Conservation (phyloP, 2,329 filamentous ascomycete genomes). For the Cercospora sp. region DNA sequence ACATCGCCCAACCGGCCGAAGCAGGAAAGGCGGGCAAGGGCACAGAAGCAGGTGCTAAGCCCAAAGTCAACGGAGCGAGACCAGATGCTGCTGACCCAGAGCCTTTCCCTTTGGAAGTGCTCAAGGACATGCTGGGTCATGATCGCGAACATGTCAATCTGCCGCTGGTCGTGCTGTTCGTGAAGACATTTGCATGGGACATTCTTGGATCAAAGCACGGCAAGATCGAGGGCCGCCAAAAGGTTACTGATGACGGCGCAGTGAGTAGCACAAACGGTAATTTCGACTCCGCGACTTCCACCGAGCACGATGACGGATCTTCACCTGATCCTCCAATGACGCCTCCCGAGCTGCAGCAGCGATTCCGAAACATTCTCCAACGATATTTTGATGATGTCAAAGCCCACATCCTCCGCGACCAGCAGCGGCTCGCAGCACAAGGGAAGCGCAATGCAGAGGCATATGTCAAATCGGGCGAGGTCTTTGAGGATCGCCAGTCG, state of each 20-base stretch:
- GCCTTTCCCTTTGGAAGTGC: slow-evolving; percentile 93
- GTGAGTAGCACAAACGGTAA: slow-evolving; percentile 56
- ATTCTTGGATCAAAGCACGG: slow-evolving; percentile 75
- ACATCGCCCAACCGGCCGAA: slow-evolving; percentile 65
- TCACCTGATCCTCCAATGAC: slow-evolving; percentile 72
- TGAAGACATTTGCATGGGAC: slow-evolving; percentile 96
- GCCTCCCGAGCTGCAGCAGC: slow-evolving; percentile 73
- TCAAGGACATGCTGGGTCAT: slow-evolving; percentile 92
- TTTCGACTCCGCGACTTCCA: slow-evolving; percentile 53
- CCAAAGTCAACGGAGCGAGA: slow-evolving; percentile 57
- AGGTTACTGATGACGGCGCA: slow-evolving; percentile 75
- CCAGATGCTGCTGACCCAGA: slow-evolving; percentile 70
- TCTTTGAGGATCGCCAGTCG: slow-evolving; percentile 94
- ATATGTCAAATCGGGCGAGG: slow-evolving; percentile 96
- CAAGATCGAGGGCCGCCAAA: slow-evolving; percentile 76
- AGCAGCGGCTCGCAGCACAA: slow-evolving; percentile 83
- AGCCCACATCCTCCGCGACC: slow-evolving; percentile 81
- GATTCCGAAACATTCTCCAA: slow-evolving; percentile 80
- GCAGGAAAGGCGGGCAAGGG: slow-evolving; percentile 57
- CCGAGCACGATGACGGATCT: slow-evolving; percentile 51
- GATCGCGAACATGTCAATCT: slow-evolving; percentile 91
- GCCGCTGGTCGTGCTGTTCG: slow-evolving; percentile 88
- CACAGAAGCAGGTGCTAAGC: slow-evolving; percentile 61
- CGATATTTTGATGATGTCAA: slow-evolving; percentile 95
- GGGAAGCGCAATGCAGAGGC: slow-evolving; percentile 94